Evolutionary conservation across 2,329 filamentous ascomycete genomes (phyloP).

Genomic region (Shiraia sp.): DNA sequence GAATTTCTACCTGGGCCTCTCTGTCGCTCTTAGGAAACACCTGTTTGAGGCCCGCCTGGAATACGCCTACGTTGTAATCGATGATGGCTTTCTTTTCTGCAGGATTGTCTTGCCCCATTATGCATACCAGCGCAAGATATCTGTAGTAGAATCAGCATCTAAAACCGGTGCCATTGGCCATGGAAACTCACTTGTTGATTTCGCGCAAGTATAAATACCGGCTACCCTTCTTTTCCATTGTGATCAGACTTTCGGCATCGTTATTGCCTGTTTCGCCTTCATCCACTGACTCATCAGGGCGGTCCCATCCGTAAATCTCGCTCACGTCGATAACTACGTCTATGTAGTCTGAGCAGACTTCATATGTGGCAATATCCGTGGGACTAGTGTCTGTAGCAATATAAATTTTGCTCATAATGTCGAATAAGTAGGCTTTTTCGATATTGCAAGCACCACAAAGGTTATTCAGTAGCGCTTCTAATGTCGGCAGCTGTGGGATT

Average conservation of each 20-base stretch:
- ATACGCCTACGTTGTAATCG: conserved; percentile 83
- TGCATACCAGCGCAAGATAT: conserved; percentile 79
- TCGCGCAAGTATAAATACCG: conserved; percentile 67
- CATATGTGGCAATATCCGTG: conserved; percentile 93
- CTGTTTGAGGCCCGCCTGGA: conserved; percentile 76
- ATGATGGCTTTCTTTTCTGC: conserved; percentile 83
- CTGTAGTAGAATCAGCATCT: conserved; percentile 41
- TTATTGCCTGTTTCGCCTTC: conserved; percentile 51
- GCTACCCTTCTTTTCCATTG: conserved; percentile 61
- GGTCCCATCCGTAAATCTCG: conserved; percentile 85
- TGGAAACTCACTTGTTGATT: conserved; percentile 63
- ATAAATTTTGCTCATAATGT: conserved; percentile 97
- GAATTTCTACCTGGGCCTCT: conserved; percentile 28
- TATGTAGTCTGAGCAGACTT: conserved; percentile 98
- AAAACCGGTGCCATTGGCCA: not conserved
- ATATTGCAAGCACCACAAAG: conserved; percentile 92
- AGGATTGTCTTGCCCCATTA: conserved; percentile 81
- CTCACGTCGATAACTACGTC: conserved; percentile 97
- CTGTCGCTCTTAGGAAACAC: conserved; percentile 64
- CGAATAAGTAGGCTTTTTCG: conserved; percentile 97
- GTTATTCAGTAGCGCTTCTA: conserved; percentile 92
- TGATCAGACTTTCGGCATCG: conserved; percentile 65
- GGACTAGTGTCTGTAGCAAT: conserved; percentile 94
- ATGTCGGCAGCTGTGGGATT: conserved; percentile 86
- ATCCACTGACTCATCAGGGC: conserved; percentile 38